These are phyloP conservation scores for Pythium grandisporangium DNA, from an alignment of 352 stramenopile species.

Conservation along the genomic window DNA sequence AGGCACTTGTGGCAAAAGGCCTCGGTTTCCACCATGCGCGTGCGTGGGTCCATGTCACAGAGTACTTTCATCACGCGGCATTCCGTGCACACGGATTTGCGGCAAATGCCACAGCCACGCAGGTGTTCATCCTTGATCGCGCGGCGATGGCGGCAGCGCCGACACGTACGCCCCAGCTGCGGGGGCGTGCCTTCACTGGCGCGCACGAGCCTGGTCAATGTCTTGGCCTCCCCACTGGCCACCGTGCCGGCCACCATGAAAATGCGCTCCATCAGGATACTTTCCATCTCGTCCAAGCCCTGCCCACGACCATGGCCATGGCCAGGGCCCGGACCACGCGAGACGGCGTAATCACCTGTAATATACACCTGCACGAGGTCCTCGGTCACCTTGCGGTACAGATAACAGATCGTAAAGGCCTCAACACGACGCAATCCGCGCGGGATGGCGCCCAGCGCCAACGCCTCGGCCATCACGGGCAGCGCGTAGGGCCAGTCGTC, in stretches of 20 bases:
- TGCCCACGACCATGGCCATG: no score
- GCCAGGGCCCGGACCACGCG: slow-evolving; percentile 5
- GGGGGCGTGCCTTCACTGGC: slow-evolving; percentile 17
- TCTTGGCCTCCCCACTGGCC: slow-evolving; percentile 25
- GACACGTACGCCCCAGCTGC: slow-evolving; percentile 20
- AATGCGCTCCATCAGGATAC: slow-evolving; percentile 25
- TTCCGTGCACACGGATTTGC: slow-evolving; percentile 23
- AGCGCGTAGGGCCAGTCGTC: slow-evolving; percentile 18
- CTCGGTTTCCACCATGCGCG: slow-evolving; percentile 18
- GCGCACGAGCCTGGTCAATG: slow-evolving; percentile 22
- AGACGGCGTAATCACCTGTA: slow-evolving; percentile 30
- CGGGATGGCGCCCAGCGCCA: background rate
- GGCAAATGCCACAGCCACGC: slow-evolving; percentile 29
- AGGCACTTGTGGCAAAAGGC: slow-evolving; percentile 37
- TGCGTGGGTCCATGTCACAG: slow-evolving; percentile 23
- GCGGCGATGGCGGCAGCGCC: slow-evolving; percentile 21
- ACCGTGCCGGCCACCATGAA: slow-evolving; percentile 26
- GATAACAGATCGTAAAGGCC: slow-evolving; percentile 29
- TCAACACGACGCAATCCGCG: slow-evolving; percentile 22
- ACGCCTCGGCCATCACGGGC: background rate
- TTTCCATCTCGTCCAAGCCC: slow-evolving; percentile 21
- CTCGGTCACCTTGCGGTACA: slow-evolving; percentile 38
- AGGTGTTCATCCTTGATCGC: slow-evolving; percentile 23
- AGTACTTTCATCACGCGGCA: slow-evolving; percentile 23
- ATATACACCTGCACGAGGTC: slow-evolving; percentile 49